These are phyloP conservation scores for Entomortierella lignicola DNA, from an alignment of 192 early-diverging fungal species.

Conservation along the genomic window DNA sequence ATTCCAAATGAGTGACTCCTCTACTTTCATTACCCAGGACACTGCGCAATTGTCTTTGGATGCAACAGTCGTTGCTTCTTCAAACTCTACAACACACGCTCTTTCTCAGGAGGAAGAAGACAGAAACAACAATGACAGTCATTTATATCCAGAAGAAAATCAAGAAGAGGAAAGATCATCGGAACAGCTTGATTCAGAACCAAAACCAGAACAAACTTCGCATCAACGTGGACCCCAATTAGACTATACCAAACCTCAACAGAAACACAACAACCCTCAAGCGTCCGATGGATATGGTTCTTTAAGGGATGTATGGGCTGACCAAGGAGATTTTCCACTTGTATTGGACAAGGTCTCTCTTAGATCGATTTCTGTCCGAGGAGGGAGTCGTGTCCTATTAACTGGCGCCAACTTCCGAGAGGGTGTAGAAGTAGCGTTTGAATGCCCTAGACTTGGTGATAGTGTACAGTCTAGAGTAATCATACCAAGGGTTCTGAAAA, in stretches of 20 bases:
- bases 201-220: background rate
- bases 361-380: constrained; percentile 12
- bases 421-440: constrained; percentile 35
- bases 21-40: background rate
- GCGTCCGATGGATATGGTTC: background rate
- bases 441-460: constrained; percentile 15
- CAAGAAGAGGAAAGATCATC: background rate
- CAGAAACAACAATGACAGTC: too few species aligned
- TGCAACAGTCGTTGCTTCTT: background rate
- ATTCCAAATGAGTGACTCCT: background rate
- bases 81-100: background rate
- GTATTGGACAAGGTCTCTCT: constrained; percentile 12
- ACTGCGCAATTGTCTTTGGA: background rate
- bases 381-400: constrained; percentile 19
- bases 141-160: too few species aligned
- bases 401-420: constrained; percentile 45
- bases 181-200: background rate
- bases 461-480: constrained; percentile 8
- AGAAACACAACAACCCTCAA: background rate
- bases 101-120: background rate
- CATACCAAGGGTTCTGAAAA: constrained; percentile 26
- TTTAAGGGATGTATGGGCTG: constrained; percentile 39
- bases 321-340: constrained; percentile 42
- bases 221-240: background rate
- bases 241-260: background rate